Conservation (phyloP, 352 stramenopile genomes). For the Phytophthora quininea region DNA sequence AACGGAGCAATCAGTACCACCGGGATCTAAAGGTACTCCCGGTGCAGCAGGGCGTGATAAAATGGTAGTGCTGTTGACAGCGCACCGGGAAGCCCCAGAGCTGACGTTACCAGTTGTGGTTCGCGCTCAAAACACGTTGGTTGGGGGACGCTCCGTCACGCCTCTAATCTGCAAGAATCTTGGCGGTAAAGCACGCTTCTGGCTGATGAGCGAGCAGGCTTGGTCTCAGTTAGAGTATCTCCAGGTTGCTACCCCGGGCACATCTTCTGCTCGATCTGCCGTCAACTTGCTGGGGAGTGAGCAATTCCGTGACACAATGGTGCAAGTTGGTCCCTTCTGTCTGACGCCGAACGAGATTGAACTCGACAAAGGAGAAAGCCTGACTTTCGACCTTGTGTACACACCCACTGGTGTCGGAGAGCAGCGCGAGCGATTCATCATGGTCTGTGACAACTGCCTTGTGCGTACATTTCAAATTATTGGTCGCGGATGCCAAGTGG, state of each 20-base stretch:
- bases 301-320: background rate
- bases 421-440: conserved; percentile 65
- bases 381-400: conserved; percentile 60
- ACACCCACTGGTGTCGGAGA: conserved; percentile 62
- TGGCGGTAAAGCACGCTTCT: conserved; percentile 70
- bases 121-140: conserved; percentile 60
- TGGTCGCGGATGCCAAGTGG: conserved; percentile 70
- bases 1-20: conserved; percentile 18
- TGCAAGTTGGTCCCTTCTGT: conserved; percentile 55
- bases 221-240: conserved; percentile 46
- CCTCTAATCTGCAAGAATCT: conserved; percentile 60
- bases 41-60: conserved; percentile 23
- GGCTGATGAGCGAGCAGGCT: conserved; percentile 60
- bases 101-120: conserved; percentile 72
- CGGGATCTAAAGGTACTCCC: conserved; percentile 17
- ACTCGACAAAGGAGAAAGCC: conserved; percentile 45
- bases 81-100: conserved; percentile 57
- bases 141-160: conserved; percentile 58
- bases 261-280: conserved; percentile 13
- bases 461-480: conserved; percentile 74
- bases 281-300: conserved; percentile 24
- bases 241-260: conserved; percentile 14
- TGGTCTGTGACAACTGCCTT: conserved; percentile 88
- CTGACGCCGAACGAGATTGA: conserved; percentile 65
- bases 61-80: conserved; percentile 51